Evolutionary conservation across 495 filamentous ascomycete genomes (phyloP).

Genomic region (Talaromyces wortmannii): DNA sequence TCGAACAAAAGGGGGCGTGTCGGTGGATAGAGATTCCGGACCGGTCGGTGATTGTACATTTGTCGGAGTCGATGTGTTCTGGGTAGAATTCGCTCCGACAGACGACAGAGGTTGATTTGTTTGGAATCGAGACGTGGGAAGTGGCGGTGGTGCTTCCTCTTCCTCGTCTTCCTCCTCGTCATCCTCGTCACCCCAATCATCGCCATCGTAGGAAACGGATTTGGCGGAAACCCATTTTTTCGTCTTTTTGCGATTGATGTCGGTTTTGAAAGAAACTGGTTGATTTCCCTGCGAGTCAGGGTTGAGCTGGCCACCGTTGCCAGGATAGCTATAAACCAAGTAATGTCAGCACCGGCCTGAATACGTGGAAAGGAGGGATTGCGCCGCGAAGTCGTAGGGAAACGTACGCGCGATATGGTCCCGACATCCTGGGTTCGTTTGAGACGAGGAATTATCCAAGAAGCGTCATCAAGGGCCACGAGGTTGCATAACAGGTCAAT

Average conservation of each 20-base stretch:
- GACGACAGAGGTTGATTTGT: not conserved
- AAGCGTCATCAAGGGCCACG: not conserved
- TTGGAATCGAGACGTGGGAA: not conserved
- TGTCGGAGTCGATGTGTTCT: not conserved
- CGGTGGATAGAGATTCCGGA: slow-evolving; percentile 16
- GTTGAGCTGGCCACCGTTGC: slow-evolving; percentile 5
- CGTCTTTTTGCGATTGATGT: slow-evolving; percentile 86
- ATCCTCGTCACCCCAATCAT: slow-evolving; percentile 87
- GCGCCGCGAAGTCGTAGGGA: not conserved
- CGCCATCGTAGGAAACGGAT: slow-evolving; percentile 80
- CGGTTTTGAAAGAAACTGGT: slow-evolving; percentile 60
- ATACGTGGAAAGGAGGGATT: not conserved
- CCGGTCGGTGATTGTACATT: not conserved
- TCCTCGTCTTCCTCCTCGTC: slow-evolving; percentile 62
- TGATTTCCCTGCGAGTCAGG: slow-evolving; percentile 18
- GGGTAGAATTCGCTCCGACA: not conserved
- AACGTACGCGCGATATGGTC: not conserved
- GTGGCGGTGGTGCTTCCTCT: slow-evolving; percentile 9
- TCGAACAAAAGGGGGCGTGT: slow-evolving; percentile 57
- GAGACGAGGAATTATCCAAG: not conserved
- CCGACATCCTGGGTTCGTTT: not conserved
- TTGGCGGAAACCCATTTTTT: slow-evolving; percentile 94
- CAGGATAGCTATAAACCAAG: slow-evolving; percentile 1
- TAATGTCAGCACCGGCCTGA: not conserved
- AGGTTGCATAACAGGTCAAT: not conserved